These are phyloP conservation scores for Microbotryomycetes sp. DNA, from an alignment of 1,284 basidiomycete species.

Conservation along the genomic window DNA sequence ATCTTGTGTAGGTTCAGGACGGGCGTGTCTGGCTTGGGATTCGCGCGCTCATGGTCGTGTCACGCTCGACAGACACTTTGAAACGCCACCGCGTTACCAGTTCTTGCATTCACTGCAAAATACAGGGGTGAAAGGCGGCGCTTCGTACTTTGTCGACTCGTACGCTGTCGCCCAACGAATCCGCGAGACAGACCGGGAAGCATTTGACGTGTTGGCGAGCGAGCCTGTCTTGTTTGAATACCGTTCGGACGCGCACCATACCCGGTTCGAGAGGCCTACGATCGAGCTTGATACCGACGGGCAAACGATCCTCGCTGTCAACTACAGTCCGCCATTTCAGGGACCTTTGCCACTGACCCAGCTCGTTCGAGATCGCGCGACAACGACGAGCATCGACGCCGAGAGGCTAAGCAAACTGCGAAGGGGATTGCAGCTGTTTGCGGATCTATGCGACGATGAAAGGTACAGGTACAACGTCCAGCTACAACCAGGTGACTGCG, in stretches of 20 bases:
- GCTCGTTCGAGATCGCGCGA: constrained; percentile 11
- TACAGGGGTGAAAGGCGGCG: constrained; percentile 66
- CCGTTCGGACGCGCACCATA: constrained; percentile 79
- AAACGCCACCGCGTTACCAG: constrained; percentile 83
- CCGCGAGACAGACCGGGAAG: constrained; percentile 47
- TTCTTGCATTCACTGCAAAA: constrained; percentile 83
- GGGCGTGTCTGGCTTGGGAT: not conserved
- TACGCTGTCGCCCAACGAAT: constrained; percentile 60
- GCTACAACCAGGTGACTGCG: constrained; percentile 75
- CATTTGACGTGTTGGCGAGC: constrained; percentile 56
- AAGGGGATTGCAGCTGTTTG: constrained; percentile 49
- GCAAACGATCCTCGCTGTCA: constrained; percentile 59
- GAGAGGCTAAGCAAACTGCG: constrained; percentile 45
- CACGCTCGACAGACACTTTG: constrained; percentile 52
- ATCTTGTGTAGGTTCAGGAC: constrained; percentile 61
- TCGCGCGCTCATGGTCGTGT: not conserved
- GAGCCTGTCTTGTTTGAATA: constrained; percentile 80
- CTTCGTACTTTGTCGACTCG: constrained; percentile 82
- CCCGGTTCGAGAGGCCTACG: constrained; percentile 70
- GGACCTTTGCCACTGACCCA: constrained; percentile 50
- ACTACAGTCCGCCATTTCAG: constrained; percentile 95
- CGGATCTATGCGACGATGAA: constrained; percentile 53
- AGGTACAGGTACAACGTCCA: constrained; percentile 54
- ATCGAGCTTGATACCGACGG: constrained; percentile 52
- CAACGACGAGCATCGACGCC: constrained; percentile 43